phyloP scores from a whole-genome alignment of 108 stramenopile genomes.

The Heterococcus sp. region DNA sequence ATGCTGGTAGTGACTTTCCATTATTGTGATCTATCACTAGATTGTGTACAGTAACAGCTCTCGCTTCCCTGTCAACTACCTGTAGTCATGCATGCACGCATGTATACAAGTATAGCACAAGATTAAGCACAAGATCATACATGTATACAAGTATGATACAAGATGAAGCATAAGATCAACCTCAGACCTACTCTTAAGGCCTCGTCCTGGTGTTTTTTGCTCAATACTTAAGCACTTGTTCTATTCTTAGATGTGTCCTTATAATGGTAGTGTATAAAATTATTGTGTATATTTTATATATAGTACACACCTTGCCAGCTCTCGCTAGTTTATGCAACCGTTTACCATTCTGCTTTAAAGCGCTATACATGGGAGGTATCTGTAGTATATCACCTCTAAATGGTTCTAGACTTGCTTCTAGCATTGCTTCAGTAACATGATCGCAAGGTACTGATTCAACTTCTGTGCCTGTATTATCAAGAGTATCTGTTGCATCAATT shows the following conservation, averaged over 20 bases:
- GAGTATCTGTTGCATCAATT: constrained; percentile 72
- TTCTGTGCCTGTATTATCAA: constrained; percentile 73
- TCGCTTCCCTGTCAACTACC: background rate
- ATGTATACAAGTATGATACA: too few relatives aligned
- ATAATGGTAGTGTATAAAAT: too few relatives aligned
- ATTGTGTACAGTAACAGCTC: background rate
- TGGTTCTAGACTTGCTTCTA: constrained; percentile 48
- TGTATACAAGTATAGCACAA: background rate
- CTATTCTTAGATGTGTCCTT: too few relatives aligned
- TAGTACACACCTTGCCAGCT: background rate
- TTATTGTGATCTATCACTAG: background rate
- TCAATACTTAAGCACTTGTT: too few relatives aligned
- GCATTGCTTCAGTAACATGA: constrained; percentile 59
- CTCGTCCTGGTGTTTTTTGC: too few relatives aligned
- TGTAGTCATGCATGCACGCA: background rate
- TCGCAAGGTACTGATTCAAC: constrained; percentile 54
- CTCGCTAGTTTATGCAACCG: constrained; percentile 17
- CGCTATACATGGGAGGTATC: constrained; percentile 82
- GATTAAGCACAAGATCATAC: too few relatives aligned
- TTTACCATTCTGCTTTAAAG: constrained; percentile 70
- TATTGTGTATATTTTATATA: background rate
- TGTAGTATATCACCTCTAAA: constrained; percentile 79
- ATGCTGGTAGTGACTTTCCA: background rate
- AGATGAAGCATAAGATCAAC: too few relatives aligned
- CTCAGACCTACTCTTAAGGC: too few relatives aligned